phyloP scores from a whole-genome alignment of 2,329 filamentous ascomycete species.

The Microsporum audouinii region DNA sequence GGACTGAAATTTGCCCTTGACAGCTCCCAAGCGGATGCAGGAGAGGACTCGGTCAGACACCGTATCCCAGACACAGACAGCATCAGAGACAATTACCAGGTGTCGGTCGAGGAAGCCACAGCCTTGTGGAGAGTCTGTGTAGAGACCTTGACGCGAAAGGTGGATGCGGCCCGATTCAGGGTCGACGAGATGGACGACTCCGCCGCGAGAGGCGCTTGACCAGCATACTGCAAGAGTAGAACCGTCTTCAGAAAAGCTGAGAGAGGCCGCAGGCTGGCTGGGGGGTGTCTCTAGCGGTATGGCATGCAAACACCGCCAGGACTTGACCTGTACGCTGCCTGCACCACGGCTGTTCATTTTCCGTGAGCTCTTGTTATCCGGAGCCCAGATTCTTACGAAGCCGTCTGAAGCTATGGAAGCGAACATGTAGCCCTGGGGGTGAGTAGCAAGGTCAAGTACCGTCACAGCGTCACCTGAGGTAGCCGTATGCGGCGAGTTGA shows the following conservation, averaged over 20 bases:
- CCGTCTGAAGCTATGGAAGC: slow-evolving; percentile 77
- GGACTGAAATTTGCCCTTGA: slow-evolving; percentile 14
- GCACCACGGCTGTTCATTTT: slow-evolving; percentile 52
- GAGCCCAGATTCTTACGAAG: slow-evolving; percentile 68
- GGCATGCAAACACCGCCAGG: slow-evolving; percentile 60
- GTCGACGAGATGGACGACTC: slow-evolving; percentile 66
- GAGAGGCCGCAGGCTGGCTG: slow-evolving; percentile 44
- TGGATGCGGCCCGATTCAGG: slow-evolving; percentile 55
- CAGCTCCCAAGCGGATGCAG: slow-evolving; percentile 29
- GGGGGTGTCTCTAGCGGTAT: slow-evolving; percentile 35
- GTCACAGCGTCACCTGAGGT: slow-evolving; percentile 41
- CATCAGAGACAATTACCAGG: slow-evolving; percentile 62
- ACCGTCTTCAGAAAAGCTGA: slow-evolving; percentile 74
- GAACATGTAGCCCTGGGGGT: slow-evolving; percentile 60
- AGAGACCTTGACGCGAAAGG: slow-evolving; percentile 56
- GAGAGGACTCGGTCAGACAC: slow-evolving; percentile 65
- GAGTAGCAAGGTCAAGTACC: slow-evolving; percentile 61
- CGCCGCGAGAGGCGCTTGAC: slow-evolving; percentile 40
- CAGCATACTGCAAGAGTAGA: slow-evolving; percentile 61
- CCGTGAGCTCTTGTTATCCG: slow-evolving; percentile 38
- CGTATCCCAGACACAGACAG: slow-evolving; percentile 70
- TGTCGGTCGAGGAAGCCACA: slow-evolving; percentile 61
- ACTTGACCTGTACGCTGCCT: slow-evolving; percentile 46
- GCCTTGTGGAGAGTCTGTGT: slow-evolving; percentile 53
- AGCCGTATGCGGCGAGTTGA: slow-evolving; percentile 67